Percentiles rank a stretch among this genome's conserved stretches.
phyloP scores from a whole-genome alignment of 345 rosid genomes.

The Viola odorata region DNA sequence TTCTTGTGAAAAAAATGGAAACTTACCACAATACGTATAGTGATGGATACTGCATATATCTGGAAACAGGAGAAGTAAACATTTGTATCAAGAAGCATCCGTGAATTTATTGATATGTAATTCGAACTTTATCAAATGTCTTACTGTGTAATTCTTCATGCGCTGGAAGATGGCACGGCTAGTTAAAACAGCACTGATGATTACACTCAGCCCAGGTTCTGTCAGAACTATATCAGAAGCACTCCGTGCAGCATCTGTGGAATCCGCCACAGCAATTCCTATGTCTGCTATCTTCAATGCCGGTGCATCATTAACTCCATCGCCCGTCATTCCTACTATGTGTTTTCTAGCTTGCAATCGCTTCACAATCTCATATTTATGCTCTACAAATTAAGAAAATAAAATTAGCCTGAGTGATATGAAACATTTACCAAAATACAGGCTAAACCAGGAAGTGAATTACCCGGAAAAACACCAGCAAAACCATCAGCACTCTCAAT shows the following conservation, averaged over 20 bases:
- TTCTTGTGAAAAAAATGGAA: background rate
- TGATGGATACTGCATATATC: slow-evolving; percentile 85
- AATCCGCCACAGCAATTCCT: slow-evolving; percentile 89
- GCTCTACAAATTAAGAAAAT: slow-evolving; percentile 43
- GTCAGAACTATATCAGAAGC: slow-evolving; percentile 92
- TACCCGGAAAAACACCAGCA: slow-evolving; percentile 93
- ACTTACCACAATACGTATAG: slow-evolving; percentile 79
- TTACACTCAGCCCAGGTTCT: slow-evolving; percentile 88
- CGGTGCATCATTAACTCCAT: slow-evolving; percentile 92
- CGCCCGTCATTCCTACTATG: slow-evolving; percentile 95
- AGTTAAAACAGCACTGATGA: slow-evolving; percentile 84
- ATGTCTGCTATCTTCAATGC: slow-evolving; percentile 85
- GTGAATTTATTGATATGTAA: too few relatives aligned
- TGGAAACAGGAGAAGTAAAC: slow-evolving; percentile 12
- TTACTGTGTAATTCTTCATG: slow-evolving; percentile 89
- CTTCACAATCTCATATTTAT: slow-evolving; percentile 81
- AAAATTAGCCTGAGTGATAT: slow-evolving; percentile 3
- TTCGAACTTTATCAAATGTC: background rate
- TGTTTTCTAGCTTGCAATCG: slow-evolving; percentile 68
- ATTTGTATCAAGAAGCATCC: background rate
- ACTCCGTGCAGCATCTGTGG: slow-evolving; percentile 88
- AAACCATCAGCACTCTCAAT: slow-evolving; percentile 91
- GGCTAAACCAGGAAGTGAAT: background rate
- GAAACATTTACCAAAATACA: background rate
- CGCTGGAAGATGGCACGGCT: slow-evolving; percentile 94